Evolutionary conservation across 75 land plant species (phyloP), one percentile per base, ranked within the genome.

Genomic region (Picea glauca): DNA sequence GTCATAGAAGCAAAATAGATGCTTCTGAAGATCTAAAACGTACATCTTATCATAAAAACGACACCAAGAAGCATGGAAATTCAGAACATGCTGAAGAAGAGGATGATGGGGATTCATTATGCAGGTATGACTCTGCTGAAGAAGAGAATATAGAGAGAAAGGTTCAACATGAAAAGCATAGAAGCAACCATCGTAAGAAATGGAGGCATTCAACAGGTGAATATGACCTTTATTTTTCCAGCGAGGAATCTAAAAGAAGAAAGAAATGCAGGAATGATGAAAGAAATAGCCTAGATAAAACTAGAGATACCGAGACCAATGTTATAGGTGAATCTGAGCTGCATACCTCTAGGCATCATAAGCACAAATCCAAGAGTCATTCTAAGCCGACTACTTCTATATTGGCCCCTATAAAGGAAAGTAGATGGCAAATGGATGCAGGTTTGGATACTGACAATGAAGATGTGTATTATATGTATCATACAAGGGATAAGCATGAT

Each of bases 351-450:
- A 73, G 75, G 40, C 60, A 58, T 74, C 76, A 33, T 35, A 80
- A 80, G 38, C 75, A 68, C 60, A 81, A 81, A 74, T 60, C 78
- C 70, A 81, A 81, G 78, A 40, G 77, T 9, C 13, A 30, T 56
- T 83, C 78, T 30, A 62, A 81, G 59, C 57, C 26, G n/a, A 77
- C 46, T 11, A 76, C 15, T 33, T 70, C 85, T 60, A n/a, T 77
- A 20, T 18, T 23, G 30, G 75, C 23, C 40, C 60, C 40, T 31
- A 74, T 83, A 64, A 83, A 83, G 78, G 85, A 64, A 57, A 76
- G 78, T 58, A 82, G 85, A 14, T 83, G 85, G 85, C 75, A 83
- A 75, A 75, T 75, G 76, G 35, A 57, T 31, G 56, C 76, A 58
- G 59, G 76, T 58, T 58, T 58, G 20, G 76, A 75, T 75, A 75